These are phyloP conservation scores for Corniculantispora saksenae DNA, from an alignment of 2,329 filamentous ascomycete genomes.

Conservation along the genomic window DNA sequence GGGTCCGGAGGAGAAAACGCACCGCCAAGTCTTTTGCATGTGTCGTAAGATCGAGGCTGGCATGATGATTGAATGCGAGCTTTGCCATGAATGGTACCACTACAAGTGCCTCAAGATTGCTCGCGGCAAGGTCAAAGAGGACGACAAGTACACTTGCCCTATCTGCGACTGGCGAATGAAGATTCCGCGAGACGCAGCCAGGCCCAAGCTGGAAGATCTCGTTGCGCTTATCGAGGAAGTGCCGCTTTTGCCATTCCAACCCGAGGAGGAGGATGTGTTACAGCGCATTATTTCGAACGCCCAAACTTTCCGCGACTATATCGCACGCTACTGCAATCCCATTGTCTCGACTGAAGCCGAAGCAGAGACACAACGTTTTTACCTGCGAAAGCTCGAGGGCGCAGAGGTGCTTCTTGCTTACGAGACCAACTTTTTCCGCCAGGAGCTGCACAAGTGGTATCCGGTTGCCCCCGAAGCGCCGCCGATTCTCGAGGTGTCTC, in stretches of 20 bases:
- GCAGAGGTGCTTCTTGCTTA: conserved; percentile 88
- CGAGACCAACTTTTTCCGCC: conserved; percentile 97
- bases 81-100: conserved; percentile 99
- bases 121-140: conserved; percentile 94
- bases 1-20: conserved; percentile 62
- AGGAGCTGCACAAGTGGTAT: conserved; percentile 92
- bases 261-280: conserved; percentile 87
- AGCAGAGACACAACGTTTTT: conserved; percentile 88
- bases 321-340: conserved; percentile 78
- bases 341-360: conserved; percentile 81
- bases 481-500: conserved; percentile 80
- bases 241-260: conserved; percentile 80
- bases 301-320: conserved; percentile 78
- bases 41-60: conserved; percentile 90
- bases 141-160: conserved; percentile 96
- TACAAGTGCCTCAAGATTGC: conserved; percentile 98
- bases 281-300: conserved; percentile 86
- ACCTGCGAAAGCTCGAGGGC: conserved; percentile 93
- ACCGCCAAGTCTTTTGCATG: conserved; percentile 90
- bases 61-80: conserved; percentile 99
- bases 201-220: conserved; percentile 91
- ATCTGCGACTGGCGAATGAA: conserved; percentile 97
- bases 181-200: conserved; percentile 92
- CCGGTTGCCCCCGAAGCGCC: conserved; percentile 85
- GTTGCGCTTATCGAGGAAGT: conserved; percentile 84